Percentiles rank a stretch among this genome's conserved stretches.
These are phyloP conservation scores for Suhomyces wounanorum DNA, from an alignment of 1,139 yeast species.

Conservation along the genomic window DNA sequence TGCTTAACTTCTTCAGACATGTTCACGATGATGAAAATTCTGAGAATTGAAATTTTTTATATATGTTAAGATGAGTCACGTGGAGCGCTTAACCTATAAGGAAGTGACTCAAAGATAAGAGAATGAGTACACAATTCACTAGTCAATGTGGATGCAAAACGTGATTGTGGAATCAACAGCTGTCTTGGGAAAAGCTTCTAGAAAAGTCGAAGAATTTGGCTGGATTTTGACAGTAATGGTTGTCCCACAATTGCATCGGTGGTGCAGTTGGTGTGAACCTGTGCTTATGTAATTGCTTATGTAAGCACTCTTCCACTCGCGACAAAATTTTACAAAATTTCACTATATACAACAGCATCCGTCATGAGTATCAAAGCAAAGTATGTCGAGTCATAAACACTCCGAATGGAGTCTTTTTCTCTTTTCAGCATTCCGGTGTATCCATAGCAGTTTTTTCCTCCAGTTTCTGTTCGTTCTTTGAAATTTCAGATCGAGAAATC, in stretches of 20 bases:
- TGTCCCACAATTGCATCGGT: too few species aligned
- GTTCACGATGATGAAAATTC: constrained; percentile 5
- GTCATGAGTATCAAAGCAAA: constrained; percentile 29
- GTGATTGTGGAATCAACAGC: too few species aligned
- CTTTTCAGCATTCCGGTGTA: not conserved
- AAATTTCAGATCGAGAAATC: not conserved
- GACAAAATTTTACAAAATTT: constrained; percentile 11
- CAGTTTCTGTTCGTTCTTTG: not conserved
- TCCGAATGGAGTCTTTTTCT: not conserved
- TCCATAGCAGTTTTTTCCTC: not conserved
- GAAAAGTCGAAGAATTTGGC: too few species aligned
- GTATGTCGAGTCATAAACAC: constrained; percentile 18
- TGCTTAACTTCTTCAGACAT: constrained; percentile 57
- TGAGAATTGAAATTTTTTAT: constrained; percentile 5
- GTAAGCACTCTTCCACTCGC: constrained; percentile 10
- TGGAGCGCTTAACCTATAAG: not conserved
- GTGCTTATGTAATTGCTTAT: constrained; percentile 3
- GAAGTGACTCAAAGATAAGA: not conserved
- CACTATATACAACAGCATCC: constrained; percentile 6
- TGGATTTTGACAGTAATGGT: not conserved
- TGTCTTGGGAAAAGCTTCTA: too few species aligned
- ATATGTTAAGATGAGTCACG: constrained; percentile 3
- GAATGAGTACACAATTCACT: not conserved
- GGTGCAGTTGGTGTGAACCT: too few species aligned
- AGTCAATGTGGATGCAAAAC: too few species aligned